These are phyloP conservation scores for Cercospora janseana DNA, from an alignment of 2,329 filamentous ascomycete species.

Conservation along the genomic window DNA sequence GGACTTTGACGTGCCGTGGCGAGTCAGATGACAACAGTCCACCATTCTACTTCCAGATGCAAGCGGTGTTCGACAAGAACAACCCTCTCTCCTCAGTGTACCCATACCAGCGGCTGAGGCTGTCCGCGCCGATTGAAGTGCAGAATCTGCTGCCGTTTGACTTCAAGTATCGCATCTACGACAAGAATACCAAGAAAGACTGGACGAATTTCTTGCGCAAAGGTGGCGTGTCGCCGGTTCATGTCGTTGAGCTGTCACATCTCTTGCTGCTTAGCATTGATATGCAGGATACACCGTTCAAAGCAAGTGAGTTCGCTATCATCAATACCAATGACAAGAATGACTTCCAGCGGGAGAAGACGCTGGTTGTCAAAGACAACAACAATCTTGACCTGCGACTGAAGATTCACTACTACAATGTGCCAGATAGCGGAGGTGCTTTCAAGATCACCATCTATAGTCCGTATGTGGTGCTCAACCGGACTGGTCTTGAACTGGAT, in stretches of 20 bases:
- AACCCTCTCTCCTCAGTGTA: constrained; percentile 83
- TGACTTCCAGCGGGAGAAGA: constrained; percentile 82
- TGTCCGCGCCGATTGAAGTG: constrained; percentile 88
- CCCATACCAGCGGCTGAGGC: constrained; percentile 88
- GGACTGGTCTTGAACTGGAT: constrained; percentile 84
- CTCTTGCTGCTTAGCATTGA: constrained; percentile 88
- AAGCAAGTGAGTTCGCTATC: constrained; percentile 92
- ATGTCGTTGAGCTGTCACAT: constrained; percentile 94
- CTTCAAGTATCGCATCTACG: constrained; percentile 99
- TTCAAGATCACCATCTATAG: constrained; percentile 96
- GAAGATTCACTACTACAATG: constrained; percentile 83
- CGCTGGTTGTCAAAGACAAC: constrained; percentile 77
- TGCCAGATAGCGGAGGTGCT: constrained; percentile 88
- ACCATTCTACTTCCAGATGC: constrained; percentile 95
- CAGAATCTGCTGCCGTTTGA: constrained; percentile 95
- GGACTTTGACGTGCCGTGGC: constrained; percentile 83
- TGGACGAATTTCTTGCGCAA: constrained; percentile 98
- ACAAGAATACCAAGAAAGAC: constrained; percentile 97
- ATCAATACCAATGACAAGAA: constrained; percentile 87
- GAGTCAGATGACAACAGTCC: constrained; percentile 73
- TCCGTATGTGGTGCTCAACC: constrained; percentile 92
- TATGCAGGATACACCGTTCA: constrained; percentile 94
- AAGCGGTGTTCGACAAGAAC: constrained; percentile 77
- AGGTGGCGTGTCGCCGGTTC: constrained; percentile 93
- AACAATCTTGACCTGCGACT: constrained; percentile 76